phyloP scores from a whole-genome alignment of 1,284 basidiomycete genomes.

The Moesziomyces parantarcticus region DNA sequence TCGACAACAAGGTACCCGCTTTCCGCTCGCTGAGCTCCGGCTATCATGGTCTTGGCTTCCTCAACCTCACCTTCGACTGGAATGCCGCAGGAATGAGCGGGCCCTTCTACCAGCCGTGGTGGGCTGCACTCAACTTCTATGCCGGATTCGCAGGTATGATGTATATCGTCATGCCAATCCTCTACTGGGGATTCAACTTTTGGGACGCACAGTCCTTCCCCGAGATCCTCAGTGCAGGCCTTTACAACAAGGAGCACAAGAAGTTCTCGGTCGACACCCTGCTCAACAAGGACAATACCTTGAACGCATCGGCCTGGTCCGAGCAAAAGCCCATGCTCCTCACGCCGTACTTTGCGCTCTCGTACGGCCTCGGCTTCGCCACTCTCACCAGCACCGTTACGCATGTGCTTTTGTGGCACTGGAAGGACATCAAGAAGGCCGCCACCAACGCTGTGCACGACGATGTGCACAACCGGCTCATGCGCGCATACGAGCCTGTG shows the following conservation, averaged over 20 bases:
- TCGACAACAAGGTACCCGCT: constrained; percentile 69
- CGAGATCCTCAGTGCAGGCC: constrained; percentile 69
- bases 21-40: constrained; percentile 70
- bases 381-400: constrained; percentile 70
- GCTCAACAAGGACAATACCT: constrained; percentile 67
- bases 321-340: constrained; percentile 69
- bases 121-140: constrained; percentile 69
- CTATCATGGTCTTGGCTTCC: constrained; percentile 71
- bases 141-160: constrained; percentile 68
- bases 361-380: constrained; percentile 70
- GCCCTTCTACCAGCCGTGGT: constrained; percentile 71
- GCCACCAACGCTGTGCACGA: constrained; percentile 65
- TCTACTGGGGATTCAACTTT: constrained; percentile 69
- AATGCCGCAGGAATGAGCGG: constrained; percentile 70
- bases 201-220: constrained; percentile 68
- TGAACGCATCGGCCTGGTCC: constrained; percentile 69
- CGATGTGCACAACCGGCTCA: constrained; percentile 67
- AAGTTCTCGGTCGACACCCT: constrained; percentile 57
- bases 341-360: constrained; percentile 70
- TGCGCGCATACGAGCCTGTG: constrained; percentile 63
- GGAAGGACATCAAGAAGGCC: constrained; percentile 70
- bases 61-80: constrained; percentile 72
- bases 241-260: constrained; percentile 64
- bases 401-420: constrained; percentile 72
- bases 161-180: constrained; percentile 70